Percentiles rank a stretch among this genome's conserved stretches.
These are phyloP conservation scores for Fusarium coicis DNA, from an alignment of 2,329 filamentous ascomycete species.

Conservation along the genomic window DNA sequence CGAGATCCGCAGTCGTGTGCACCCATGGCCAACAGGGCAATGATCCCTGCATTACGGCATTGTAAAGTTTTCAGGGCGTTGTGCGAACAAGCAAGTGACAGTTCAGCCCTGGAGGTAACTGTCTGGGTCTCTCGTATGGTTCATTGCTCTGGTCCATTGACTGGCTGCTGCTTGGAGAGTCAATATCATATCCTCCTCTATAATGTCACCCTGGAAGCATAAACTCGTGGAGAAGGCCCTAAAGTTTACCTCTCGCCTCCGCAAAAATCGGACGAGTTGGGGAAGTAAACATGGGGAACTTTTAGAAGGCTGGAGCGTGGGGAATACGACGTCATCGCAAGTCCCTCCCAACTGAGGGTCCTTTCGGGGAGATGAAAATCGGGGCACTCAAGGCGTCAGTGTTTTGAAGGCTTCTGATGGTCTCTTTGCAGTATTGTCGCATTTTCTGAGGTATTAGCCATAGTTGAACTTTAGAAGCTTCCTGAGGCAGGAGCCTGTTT, in stretches of 20 bases:
- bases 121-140: not conserved
- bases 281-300: slow-evolving; percentile 28
- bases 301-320: slow-evolving; percentile 24
- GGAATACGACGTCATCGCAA: slow-evolving; percentile 43
- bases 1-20: slow-evolving; percentile 10
- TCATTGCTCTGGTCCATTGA: not conserved
- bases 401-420: not conserved
- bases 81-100: not conserved
- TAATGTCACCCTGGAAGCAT: not conserved
- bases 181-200: not conserved
- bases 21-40: not conserved
- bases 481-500: not conserved
- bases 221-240: slow-evolving; percentile 14
- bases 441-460: not conserved
- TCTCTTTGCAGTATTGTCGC: not conserved
- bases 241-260: slow-evolving; percentile 17
- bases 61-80: not conserved
- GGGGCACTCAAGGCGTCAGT: slow-evolving; percentile 11
- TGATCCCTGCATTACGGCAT: slow-evolving; percentile 13
- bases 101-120: not conserved
- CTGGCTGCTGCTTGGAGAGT: not conserved
- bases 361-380: slow-evolving; percentile 31
- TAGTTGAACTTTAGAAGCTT: not conserved
- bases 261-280: slow-evolving; percentile 17
- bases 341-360: not conserved